Base-by-base conservation (phyloP, 1,139 yeast genomes). In the Candida sanyaensis region DNA sequence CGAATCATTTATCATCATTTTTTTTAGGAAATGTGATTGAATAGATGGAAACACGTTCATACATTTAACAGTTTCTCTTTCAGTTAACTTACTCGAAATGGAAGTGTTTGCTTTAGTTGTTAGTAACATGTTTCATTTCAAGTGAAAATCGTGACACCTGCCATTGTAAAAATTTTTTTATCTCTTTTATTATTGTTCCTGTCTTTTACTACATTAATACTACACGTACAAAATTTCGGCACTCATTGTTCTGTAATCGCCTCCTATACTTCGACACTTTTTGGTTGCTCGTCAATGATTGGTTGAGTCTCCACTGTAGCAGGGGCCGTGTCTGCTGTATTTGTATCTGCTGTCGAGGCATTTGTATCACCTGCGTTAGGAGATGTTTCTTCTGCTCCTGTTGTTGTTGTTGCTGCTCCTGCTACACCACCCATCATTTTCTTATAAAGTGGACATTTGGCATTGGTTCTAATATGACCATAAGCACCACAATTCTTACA, bases 401-500 rank as follows among this genome's bases (percentile, higher is more conserved):
- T 27, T 8, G 24, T 27, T 1, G 27, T 9, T 10, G 13, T 27
- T 13, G 30, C 17, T 9, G 26, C 33, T 7, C 17, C 41, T 2
- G 23, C 32, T 4, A 29, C 29, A 31, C 36, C 43, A 41, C 62
- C 62, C 29, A 58, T 61, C 46, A 59, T 57, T 6, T 72, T 76
- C 43, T 61, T 56, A 54, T 71, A 92, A 77, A 91, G 76, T n/a
- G 98, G 98, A 68, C 98, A 92, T 1, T 89, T 71, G 63, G 86
- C 86, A 65, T 90, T 91, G 8, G 98, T 92, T 61, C 96, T 78
- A 54, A 92, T 93, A 65, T 93, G 99, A 0, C 98, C 99, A 58
- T 88, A 79, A 3, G 93, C 96, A 27, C 98, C 98, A 76, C 98
- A 93, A 1, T 96, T 87, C 5, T 96, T 91, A 70, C 98, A 93